Evolutionary conservation across 345 rosid genomes (phyloP).

Genomic region (Ailanthus altissimus): DNA sequence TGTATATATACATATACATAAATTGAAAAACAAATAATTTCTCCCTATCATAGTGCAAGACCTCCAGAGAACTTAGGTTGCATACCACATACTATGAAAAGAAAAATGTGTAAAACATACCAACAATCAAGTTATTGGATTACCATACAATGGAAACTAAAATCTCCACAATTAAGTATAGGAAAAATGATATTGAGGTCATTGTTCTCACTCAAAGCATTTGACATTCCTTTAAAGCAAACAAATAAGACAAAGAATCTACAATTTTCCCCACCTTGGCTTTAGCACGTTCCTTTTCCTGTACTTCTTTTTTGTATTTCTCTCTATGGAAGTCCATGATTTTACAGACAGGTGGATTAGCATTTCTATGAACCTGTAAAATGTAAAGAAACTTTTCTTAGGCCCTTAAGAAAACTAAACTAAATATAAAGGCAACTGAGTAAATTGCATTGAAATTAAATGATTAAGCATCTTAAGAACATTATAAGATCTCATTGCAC

Average conservation of each 20-base stretch:
- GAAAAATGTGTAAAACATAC: not conserved
- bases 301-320: conserved; percentile 32
- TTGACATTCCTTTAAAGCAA: not conserved
- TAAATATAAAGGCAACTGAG: not conserved
- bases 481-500: not conserved
- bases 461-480: not conserved
- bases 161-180: not conserved
- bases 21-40: not conserved
- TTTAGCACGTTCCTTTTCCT: conserved; percentile 59
- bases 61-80: not conserved
- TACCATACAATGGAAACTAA: not conserved
- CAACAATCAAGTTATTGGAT: not conserved
- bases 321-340: conserved; percentile 55
- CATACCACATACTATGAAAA: not conserved
- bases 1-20: not conserved
- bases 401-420: not conserved
- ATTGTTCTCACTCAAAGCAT: not conserved
- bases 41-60: not conserved
- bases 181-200: not conserved
- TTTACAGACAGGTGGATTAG: conserved; percentile 66
- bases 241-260: conserved; percentile 9
- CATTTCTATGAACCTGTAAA: conserved; percentile 49
- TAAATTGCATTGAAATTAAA: no score
- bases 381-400: not conserved
- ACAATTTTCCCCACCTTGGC: conserved; percentile 40